Percentiles rank a stretch among this genome's conserved stretches.
phyloP scores from a whole-genome alignment of 768 basidiomycete genomes.

The Naganishia vaughanmartiniae region DNA sequence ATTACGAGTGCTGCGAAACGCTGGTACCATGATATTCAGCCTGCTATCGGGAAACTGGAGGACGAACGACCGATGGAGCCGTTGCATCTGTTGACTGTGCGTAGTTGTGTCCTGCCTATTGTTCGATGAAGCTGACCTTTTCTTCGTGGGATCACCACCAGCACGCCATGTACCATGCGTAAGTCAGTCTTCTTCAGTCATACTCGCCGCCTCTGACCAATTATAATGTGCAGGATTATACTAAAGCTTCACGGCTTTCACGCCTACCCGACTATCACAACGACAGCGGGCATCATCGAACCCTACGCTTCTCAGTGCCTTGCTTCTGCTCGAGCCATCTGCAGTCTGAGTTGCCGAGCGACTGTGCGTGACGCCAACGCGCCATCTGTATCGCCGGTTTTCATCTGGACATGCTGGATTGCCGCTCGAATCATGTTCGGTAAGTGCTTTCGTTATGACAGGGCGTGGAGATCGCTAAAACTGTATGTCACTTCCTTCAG shows the following conservation, averaged over 20 bases:
- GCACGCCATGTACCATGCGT: constrained; percentile 50
- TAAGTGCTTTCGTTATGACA: constrained; percentile 28
- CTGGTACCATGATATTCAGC: constrained; percentile 40
- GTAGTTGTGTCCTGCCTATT: constrained; percentile 16
- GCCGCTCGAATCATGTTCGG: constrained; percentile 47
- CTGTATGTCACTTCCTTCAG: constrained; percentile 23
- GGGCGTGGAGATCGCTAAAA: not conserved
- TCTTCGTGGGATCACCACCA: constrained; percentile 14
- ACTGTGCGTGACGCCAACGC: constrained; percentile 16
- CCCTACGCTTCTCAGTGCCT: constrained; percentile 45
- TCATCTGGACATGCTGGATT: constrained; percentile 50
- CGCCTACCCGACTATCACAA: constrained; percentile 44
- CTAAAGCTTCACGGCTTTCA: constrained; percentile 49
- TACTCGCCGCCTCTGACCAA: not conserved
- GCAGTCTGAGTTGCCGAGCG: constrained; percentile 28
- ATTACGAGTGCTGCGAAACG: constrained; percentile 40
- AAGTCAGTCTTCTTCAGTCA: constrained; percentile 15
- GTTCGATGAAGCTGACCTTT: constrained; percentile 9
- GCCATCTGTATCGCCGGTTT: constrained; percentile 42
- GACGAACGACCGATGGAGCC: constrained; percentile 28
- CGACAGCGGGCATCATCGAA: constrained; percentile 44
- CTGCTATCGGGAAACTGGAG: constrained; percentile 31
- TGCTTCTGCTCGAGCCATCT: constrained; percentile 36
- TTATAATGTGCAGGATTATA: constrained; percentile 34
- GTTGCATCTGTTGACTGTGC: constrained; percentile 43